phyloP scores from a whole-genome alignment of 495 filamentous ascomycete genomes.

The Penicillium mononematosum region DNA sequence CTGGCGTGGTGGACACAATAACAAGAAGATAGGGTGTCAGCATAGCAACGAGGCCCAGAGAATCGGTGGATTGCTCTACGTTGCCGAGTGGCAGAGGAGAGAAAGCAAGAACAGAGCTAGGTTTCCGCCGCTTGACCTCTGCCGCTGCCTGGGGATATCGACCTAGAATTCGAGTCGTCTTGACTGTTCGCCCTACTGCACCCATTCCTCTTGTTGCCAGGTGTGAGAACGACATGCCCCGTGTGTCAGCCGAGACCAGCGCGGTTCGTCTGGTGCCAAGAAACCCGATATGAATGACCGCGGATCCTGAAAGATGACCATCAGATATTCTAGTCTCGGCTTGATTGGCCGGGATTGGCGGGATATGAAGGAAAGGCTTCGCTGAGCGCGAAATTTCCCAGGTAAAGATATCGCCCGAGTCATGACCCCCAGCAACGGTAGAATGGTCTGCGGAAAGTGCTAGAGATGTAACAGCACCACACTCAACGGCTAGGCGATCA shows the following conservation, averaged over 20 bases:
- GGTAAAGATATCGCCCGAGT: conserved; percentile 88
- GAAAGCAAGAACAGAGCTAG: conserved; percentile 93
- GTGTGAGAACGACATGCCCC: conserved; percentile 97
- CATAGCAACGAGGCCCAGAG: conserved; percentile 89
- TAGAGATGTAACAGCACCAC: conserved; percentile 80
- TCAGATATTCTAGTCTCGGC: conserved; percentile 65
- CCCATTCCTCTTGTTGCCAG: conserved; percentile 89
- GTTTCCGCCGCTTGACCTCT: conserved; percentile 69
- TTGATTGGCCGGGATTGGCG: conserved; percentile 65
- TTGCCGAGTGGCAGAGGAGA: conserved; percentile 88
- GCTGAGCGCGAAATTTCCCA: conserved; percentile 86
- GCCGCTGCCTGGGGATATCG: conserved; percentile 72
- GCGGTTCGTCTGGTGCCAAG: conserved; percentile 94
- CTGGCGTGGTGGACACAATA: conserved; percentile 92
- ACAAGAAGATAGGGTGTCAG: conserved; percentile 94
- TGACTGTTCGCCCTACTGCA: conserved; percentile 78
- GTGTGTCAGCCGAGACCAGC: conserved; percentile 93
- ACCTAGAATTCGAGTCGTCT: conserved; percentile 85
- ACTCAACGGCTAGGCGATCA: conserved; percentile 70
- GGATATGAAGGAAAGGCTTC: conserved; percentile 84
- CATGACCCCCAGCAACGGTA: conserved; percentile 87
- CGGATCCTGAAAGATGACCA: conserved; percentile 75
- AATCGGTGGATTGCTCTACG: conserved; percentile 81
- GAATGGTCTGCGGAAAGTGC: conserved; percentile 92
- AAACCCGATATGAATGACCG: conserved; percentile 88